Percentiles rank a stretch among this genome's conserved stretches.
These are phyloP conservation scores for Podaxis mareebaensis DNA, from an alignment of 768 basidiomycete genomes.

Conservation along the genomic window DNA sequence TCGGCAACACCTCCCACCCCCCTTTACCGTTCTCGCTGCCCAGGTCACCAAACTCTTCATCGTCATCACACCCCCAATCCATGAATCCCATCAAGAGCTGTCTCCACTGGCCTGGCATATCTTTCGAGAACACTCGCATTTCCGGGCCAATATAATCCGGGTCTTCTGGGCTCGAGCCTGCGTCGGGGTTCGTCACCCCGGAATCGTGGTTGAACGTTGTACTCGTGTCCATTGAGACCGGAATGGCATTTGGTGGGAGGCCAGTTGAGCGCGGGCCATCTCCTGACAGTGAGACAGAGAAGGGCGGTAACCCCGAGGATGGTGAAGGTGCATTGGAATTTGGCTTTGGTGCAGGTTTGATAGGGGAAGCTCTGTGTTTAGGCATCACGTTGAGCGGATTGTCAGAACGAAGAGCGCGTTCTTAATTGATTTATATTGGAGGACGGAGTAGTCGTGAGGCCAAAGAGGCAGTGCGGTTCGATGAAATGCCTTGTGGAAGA, in stretches of 20 bases:
- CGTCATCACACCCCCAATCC: neutral
- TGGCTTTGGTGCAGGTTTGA: too few species aligned
- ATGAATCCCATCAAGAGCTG: neutral
- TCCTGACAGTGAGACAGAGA: neutral
- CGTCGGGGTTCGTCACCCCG: too few species aligned
- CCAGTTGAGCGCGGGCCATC: neutral
- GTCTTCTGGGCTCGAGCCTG: neutral
- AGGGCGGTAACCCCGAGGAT: too few species aligned
- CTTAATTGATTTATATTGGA: too few species aligned
- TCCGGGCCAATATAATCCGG: neutral
- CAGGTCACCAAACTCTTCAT: neutral
- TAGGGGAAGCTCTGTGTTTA: too few species aligned
- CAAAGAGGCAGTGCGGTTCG: too few species aligned
- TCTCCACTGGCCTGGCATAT: neutral
- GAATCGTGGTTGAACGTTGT: neutral
- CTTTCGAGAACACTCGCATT: neutral
- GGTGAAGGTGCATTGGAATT: too few species aligned
- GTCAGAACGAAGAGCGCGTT: too few species aligned
- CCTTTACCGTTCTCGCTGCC: neutral
- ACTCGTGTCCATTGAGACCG: neutral
- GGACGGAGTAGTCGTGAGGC: too few species aligned
- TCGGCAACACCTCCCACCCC: neutral
- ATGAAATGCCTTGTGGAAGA: too few species aligned
- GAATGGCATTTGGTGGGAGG: neutral
- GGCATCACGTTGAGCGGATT: too few species aligned